These are phyloP conservation scores for Didymella keratinophila DNA, from an alignment of 2,329 filamentous ascomycete species.

Conservation along the genomic window DNA sequence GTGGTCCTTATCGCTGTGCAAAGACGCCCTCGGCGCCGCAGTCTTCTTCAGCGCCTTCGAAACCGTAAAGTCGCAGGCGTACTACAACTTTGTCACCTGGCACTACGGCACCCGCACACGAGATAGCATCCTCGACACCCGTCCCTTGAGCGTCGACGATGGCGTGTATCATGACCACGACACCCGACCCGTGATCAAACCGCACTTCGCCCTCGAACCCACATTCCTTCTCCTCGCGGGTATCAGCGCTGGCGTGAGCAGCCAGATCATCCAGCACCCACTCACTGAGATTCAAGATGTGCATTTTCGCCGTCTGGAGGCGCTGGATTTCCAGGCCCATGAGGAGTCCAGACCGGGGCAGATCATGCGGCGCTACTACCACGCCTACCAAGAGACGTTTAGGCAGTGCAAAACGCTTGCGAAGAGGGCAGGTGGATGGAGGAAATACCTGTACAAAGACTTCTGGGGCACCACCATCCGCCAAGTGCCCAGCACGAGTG, in stretches of 20 bases:
- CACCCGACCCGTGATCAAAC: constrained; percentile 65
- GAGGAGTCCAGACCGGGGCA: constrained; percentile 38
- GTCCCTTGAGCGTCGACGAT: constrained; percentile 10
- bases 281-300: constrained; percentile 74
- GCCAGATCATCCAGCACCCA: constrained; percentile 75
- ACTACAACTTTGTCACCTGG: constrained; percentile 74
- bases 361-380: constrained; percentile 69
- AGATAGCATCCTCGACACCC: constrained; percentile 31
- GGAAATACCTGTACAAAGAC: constrained; percentile 72
- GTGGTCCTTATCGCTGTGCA: constrained; percentile 72
- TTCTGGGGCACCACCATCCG: constrained; percentile 77
- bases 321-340: constrained; percentile 68
- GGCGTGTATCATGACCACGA: constrained; percentile 33
- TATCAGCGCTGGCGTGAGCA: constrained; percentile 70
- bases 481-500: constrained; percentile 79
- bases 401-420: constrained; percentile 67
- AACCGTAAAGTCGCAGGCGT: constrained; percentile 75
- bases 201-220: constrained; percentile 79
- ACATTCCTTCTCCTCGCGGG: constrained; percentile 74
- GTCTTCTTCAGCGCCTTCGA: constrained; percentile 80
- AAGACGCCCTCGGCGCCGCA: constrained; percentile 73
- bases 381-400: constrained; percentile 74
- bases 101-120: constrained; percentile 63
- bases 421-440: constrained; percentile 63
- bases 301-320: constrained; percentile 76